Base-by-base conservation (phyloP, 1,139 yeast genomes). In the Hyphopichia khmerensis region DNA sequence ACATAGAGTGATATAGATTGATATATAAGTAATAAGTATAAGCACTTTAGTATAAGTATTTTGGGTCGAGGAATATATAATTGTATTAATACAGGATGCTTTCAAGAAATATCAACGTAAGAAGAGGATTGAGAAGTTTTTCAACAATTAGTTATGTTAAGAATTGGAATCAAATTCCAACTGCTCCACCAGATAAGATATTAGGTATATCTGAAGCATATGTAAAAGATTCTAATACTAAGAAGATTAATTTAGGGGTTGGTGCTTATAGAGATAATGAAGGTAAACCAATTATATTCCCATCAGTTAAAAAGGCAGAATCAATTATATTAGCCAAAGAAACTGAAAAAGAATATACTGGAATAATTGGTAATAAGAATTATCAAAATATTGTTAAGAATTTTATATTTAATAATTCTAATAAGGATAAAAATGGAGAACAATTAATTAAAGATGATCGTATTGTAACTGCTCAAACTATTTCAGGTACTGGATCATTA, bases 141-240 rank as follows among this genome's bases (percentile, higher is more conserved):
- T 58, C 64, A 43, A 52, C 57, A 43, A 35, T 52, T 40, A 48
- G 40, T 41, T 45, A 50, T 41, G 50, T 48, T 35, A 48, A 55
- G 36, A 49, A 46, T 36, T 72, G 76, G 77, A 62, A 59, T 46
- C 72, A 71, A 21, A 71, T 74, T 48, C 78, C 80, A 42, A 77
- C 77, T 59, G 87, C 87, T 24, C 86, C 87, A 38, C 84, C 90
- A 24, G 93, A 85, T 64, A 82, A 84, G 55, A 84, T 85, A 48
- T 69, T 85, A 55, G 91, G 91, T 34, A 73, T 84, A 43, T 69
- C 83, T 29, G 84, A 79, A 49, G 77, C 81, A 47, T 73, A 48
- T 56, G 62, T 56, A 45, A 69, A 67, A 48, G 79, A 73, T 52
- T 27, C 62, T 43, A 73, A 72, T 59, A 40, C 65, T 41, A 57